A percentile compares a stretch with the other conserved stretches of the same genome.
phyloP scores from a whole-genome alignment of 2,329 filamentous ascomycete species.

The Colletotrichum paranaense region DNA sequence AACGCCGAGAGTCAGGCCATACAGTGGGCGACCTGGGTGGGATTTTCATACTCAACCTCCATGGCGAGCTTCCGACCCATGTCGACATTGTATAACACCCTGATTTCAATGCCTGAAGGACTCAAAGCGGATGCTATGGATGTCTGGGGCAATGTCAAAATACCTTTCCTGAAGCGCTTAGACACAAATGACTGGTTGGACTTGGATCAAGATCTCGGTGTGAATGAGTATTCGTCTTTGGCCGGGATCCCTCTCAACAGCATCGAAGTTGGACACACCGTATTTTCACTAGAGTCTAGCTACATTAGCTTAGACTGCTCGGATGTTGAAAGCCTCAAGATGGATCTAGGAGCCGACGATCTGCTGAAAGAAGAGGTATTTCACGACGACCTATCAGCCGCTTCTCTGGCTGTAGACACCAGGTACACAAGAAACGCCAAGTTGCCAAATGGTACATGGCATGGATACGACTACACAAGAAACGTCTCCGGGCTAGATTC shows the following conservation, averaged over 20 bases:
- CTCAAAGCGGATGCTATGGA: slow-evolving; percentile 38
- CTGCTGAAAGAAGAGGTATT: neutral
- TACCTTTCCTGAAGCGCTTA: slow-evolving; percentile 35
- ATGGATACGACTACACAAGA: neutral
- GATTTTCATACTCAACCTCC: too few species aligned
- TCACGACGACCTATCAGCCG: neutral
- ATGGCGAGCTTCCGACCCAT: neutral
- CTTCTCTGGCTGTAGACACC: neutral
- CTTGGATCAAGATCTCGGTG: neutral
- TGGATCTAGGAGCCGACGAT: too few species aligned
- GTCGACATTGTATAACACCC: slow-evolving; percentile 29
- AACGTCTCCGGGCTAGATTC: neutral
- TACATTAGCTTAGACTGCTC: slow-evolving; percentile 20
- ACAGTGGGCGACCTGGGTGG: neutral
- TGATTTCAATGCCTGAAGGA: slow-evolving; percentile 36
- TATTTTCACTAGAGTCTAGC: slow-evolving; percentile 18
- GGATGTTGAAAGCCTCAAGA: neutral
- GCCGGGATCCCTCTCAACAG: slow-evolving; percentile 7
- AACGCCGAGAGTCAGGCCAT: neutral
- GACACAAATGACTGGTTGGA: neutral
- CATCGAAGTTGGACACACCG: neutral
- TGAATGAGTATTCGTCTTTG: neutral
- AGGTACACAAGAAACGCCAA: too few species aligned
- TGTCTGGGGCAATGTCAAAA: slow-evolving; percentile 43
- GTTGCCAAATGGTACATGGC: neutral